Evolutionary conservation across 2,329 filamentous ascomycete species (phyloP).

Genomic region (Cercospora janseana): DNA sequence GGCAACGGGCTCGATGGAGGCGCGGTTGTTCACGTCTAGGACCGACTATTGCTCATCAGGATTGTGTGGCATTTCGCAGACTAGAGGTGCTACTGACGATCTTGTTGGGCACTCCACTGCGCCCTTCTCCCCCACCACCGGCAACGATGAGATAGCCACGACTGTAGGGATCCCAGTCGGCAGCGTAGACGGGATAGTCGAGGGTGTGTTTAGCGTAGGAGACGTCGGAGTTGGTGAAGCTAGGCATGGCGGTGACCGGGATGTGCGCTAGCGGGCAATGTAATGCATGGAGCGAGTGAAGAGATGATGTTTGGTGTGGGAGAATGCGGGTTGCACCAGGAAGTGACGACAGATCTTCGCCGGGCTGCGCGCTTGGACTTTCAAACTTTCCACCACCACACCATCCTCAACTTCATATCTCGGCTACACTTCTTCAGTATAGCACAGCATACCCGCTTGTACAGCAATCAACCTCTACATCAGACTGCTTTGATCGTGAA

Average conservation of each 20-base stretch:
- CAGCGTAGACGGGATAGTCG: constrained; percentile 80
- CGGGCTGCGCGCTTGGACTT: too few relatives aligned
- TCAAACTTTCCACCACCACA: neutral
- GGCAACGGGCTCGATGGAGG: constrained; percentile 61
- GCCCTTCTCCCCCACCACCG: constrained; percentile 80
- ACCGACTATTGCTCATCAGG: constrained; percentile 55
- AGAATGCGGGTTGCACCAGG: constrained; percentile 4
- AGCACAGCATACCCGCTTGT: too few relatives aligned
- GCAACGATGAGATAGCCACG: constrained; percentile 74
- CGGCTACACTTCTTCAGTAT: too few relatives aligned
- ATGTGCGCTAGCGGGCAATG: neutral
- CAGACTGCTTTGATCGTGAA: too few relatives aligned
- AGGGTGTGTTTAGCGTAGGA: constrained; percentile 63
- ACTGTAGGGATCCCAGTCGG: constrained; percentile 83
- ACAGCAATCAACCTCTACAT: too few relatives aligned
- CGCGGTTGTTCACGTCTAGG: constrained; percentile 67
- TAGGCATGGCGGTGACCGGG: constrained; percentile 13
- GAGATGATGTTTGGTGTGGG: neutral
- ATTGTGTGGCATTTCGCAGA: neutral
- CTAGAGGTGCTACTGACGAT: constrained; percentile 59
- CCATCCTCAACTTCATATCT: too few relatives aligned
- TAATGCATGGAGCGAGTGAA: neutral
- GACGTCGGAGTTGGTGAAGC: constrained; percentile 30
- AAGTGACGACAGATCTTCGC: too few relatives aligned
- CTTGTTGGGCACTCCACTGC: constrained; percentile 81